These are phyloP conservation scores for Chrysosporium keratinophilum DNA, from an alignment of 2,329 filamentous ascomycete species.

Conservation along the genomic window DNA sequence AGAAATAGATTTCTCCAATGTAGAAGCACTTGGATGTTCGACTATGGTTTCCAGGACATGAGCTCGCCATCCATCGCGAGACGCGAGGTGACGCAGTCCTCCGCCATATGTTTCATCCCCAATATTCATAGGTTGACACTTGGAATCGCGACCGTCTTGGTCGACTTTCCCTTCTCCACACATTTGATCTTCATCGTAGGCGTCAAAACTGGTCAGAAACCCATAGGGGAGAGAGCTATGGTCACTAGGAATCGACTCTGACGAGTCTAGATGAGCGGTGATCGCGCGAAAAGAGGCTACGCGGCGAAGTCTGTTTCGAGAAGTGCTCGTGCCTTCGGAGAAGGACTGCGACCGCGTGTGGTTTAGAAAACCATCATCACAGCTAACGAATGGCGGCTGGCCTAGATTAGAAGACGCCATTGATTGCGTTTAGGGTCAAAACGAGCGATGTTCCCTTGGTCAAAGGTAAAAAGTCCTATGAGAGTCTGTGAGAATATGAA, in stretches of 20 bases:
- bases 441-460: constrained; percentile 5
- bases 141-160: not conserved
- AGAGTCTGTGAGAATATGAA: not conserved
- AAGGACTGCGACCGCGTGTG: constrained; percentile 1
- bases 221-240: constrained; percentile 33
- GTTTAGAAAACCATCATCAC: not conserved
- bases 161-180: not conserved
- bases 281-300: constrained; percentile 18
- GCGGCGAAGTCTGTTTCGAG: constrained; percentile 15
- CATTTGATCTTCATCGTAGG: constrained; percentile 12
- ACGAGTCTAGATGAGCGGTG: constrained; percentile 21
- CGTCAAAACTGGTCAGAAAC: constrained; percentile 23
- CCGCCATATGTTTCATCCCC: constrained; percentile 45
- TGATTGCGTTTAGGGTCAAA: constrained; percentile 1
- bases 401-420: not conserved
- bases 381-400: not conserved
- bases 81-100: not conserved
- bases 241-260: constrained; percentile 27
- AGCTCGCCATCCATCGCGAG: constrained; percentile 18
- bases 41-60: constrained; percentile 22
- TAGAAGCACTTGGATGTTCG: constrained; percentile 21
- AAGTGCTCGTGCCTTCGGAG: constrained; percentile 4
- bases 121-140: not conserved
- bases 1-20: constrained; percentile 16
- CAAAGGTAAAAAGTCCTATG: not conserved